phyloP scores from a whole-genome alignment of 2,329 filamentous ascomycete species.

The Colletotrichum orchidophilum region DNA sequence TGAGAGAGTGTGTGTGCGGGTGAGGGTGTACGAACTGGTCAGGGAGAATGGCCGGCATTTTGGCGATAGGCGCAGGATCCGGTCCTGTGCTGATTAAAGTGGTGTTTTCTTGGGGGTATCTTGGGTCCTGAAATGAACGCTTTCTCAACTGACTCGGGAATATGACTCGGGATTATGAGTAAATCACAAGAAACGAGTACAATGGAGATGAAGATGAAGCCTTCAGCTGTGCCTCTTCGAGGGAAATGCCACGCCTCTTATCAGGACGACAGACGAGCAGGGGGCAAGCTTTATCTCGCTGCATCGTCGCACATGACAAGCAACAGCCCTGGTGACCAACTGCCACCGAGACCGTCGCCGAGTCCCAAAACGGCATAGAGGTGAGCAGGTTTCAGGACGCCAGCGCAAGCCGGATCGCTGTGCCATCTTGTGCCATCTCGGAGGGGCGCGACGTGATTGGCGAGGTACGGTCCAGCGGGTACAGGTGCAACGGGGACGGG shows the following conservation, averaged over 20 bases:
- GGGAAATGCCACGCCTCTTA: conserved; percentile 13
- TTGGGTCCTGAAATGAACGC: too few species aligned
- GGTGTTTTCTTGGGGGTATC: not conserved
- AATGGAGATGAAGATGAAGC: not conserved
- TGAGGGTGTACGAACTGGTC: conserved; percentile 4
- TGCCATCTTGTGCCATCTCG: not conserved
- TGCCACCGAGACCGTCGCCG: conserved; percentile 15
- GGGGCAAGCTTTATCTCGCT: conserved; percentile 17
- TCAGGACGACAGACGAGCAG: not conserved
- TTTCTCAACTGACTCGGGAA: not conserved
- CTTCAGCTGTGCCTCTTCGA: not conserved
- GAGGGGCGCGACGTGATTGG: not conserved
- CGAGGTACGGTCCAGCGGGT: not conserved
- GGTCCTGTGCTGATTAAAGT: not conserved
- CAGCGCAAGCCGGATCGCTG: conserved; percentile 23
- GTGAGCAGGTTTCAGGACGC: conserved; percentile 34
- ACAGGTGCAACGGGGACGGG: not conserved
- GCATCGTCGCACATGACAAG: conserved; percentile 30
- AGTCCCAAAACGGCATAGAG: conserved; percentile 32
- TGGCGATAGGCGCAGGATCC: conserved; percentile 1
- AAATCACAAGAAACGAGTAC: not conserved
- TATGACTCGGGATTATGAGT: too few species aligned
- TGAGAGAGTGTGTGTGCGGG: not conserved
- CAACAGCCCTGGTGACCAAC: conserved; percentile 33
- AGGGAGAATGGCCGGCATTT: conserved; percentile 22